Evolutionary conservation across 257 asterid species (phyloP).

Genomic region (Penstemon newberryi): DNA sequence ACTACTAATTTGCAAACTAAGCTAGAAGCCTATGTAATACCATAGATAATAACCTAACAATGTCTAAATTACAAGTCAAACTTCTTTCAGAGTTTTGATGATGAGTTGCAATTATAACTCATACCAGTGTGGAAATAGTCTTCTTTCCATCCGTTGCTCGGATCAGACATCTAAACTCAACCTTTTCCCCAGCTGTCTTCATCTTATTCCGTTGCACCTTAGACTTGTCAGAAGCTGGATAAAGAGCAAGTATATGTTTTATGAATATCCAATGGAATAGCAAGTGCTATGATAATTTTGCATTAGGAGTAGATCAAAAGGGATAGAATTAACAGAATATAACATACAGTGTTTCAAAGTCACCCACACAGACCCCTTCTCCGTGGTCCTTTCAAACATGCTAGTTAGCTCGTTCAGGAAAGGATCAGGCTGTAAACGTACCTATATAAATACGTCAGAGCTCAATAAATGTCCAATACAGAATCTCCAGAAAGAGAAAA

Average conservation of each 20-base stretch:
- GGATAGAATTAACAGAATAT: background rate
- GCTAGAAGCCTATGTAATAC: background rate
- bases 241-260: background rate
- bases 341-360: conserved; percentile 75
- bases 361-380: conserved; percentile 91
- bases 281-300: background rate
- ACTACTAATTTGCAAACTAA: background rate
- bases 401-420: conserved; percentile 74
- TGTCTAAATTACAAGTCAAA: conserved; percentile 20
- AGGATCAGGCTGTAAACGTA: conserved; percentile 75
- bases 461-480: conserved; percentile 9
- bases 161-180: conserved; percentile 71
- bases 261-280: background rate
- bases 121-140: conserved; percentile 71
- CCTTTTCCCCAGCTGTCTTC: conserved; percentile 63
- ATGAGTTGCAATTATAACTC: conserved; percentile 11
- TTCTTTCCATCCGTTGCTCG: conserved; percentile 89
- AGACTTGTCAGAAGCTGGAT: conserved; percentile 76
- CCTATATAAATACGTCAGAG: conserved; percentile 41
- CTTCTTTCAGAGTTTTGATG: conserved; percentile 12
- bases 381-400: conserved; percentile 80
- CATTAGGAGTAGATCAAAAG: conserved; percentile 13
- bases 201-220: conserved; percentile 66
- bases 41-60: background rate
- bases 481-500: background rate